phyloP scores from a whole-genome alignment of 2,329 filamentous ascomycete species.

The Westerdykella sp. region DNA sequence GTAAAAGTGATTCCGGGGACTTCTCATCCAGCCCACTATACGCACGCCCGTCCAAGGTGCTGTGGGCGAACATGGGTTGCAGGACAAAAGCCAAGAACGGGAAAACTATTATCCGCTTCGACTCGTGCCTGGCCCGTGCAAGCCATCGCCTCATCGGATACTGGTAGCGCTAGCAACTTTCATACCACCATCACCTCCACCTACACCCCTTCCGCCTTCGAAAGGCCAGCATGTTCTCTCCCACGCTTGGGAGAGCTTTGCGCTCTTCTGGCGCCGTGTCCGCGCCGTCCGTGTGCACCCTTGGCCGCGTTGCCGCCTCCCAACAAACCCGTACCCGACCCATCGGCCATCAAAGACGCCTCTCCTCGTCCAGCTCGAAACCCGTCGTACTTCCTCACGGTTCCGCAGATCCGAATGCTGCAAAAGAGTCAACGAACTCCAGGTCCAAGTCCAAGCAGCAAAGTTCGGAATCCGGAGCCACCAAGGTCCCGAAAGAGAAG shows the following conservation, averaged over 20 bases:
- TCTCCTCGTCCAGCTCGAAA: conserved; percentile 42
- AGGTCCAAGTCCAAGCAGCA: conserved; percentile 26
- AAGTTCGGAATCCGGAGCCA: conserved; percentile 18
- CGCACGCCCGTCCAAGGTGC: no score
- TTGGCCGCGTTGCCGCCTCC: conserved; percentile 27
- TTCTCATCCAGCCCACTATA: no score
- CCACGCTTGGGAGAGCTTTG: conserved; percentile 33
- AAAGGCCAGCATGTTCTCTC: conserved; percentile 35
- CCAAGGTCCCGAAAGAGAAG: conserved; percentile 13
- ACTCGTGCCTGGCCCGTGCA: no score
- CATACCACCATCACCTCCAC: no score
- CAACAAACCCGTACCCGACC: conserved; percentile 33
- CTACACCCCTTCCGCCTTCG: background rate
- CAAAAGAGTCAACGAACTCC: conserved; percentile 25
- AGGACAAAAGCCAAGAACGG: no score
- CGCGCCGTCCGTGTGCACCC: conserved; percentile 26
- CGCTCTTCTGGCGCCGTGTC: conserved; percentile 28
- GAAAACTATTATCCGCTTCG: no score
- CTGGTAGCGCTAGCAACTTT: no score
- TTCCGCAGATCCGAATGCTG: conserved; percentile 39
- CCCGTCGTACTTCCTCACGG: no score
- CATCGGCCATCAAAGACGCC: conserved; percentile 42
- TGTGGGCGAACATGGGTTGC: no score
- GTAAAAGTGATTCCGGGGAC: no score
- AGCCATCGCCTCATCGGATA: no score